Percentiles rank a stretch among this genome's conserved stretches.
phyloP scores from a whole-genome alignment of 768 basidiomycete species.

The Naematelia encephala region DNA sequence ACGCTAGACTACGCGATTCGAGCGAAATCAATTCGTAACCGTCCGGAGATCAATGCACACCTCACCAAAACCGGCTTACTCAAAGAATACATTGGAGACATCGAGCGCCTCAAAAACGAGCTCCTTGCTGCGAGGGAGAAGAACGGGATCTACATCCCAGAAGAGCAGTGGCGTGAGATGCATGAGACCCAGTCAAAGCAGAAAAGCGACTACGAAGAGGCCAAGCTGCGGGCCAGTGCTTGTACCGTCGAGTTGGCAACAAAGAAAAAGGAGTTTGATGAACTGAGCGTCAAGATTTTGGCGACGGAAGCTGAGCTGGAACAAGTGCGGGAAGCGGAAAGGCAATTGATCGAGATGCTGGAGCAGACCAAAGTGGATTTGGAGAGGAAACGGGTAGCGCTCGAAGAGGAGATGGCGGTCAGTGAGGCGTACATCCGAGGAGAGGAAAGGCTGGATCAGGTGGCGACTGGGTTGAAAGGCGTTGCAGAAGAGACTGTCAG shows the following conservation, averaged over 20 bases:
- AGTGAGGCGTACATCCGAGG: slow-evolving; percentile 72
- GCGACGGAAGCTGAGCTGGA: slow-evolving; percentile 73
- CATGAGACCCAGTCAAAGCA: slow-evolving; percentile 69
- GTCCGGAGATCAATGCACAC: slow-evolving; percentile 90
- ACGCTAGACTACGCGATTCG: slow-evolving; percentile 95
- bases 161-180: slow-evolving; percentile 85
- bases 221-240: slow-evolving; percentile 74
- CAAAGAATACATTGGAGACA: slow-evolving; percentile 90
- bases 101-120: slow-evolving; percentile 86
- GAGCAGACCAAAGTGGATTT: slow-evolving; percentile 61
- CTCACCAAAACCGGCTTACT: slow-evolving; percentile 87
- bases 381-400: slow-evolving; percentile 57
- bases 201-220: slow-evolving; percentile 75
- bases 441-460: slow-evolving; percentile 66
- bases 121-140: slow-evolving; percentile 78
- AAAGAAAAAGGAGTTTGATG: slow-evolving; percentile 85
- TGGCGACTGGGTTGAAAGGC: slow-evolving; percentile 67
- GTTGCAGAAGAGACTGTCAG: slow-evolving; percentile 65
- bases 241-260: slow-evolving; percentile 72
- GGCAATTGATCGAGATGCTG: slow-evolving; percentile 58
- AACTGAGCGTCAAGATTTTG: slow-evolving; percentile 73
- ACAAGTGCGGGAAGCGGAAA: slow-evolving; percentile 46
- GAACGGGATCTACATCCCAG: slow-evolving; percentile 90
- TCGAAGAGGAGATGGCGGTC: slow-evolving; percentile 77
- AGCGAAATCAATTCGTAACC: slow-evolving; percentile 91